Conservation (phyloP, 192 early-diverging fungal genomes). For the Coemansia biformis region DNA sequence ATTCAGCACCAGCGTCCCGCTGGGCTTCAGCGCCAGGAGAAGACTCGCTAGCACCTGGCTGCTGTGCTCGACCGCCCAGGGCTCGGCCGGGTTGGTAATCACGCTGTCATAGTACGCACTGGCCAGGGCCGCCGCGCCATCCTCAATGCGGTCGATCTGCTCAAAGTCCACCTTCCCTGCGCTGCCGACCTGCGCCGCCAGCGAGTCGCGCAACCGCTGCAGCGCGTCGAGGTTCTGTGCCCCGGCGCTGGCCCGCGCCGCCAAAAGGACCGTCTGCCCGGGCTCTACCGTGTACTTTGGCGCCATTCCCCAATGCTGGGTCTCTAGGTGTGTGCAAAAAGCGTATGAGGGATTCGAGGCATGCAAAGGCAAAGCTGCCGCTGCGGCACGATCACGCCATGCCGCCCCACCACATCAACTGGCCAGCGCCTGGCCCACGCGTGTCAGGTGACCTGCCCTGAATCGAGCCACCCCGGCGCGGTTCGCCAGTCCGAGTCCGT, state of each 20-base stretch:
- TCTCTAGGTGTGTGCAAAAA: neutral
- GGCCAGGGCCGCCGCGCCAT: conserved; percentile 52
- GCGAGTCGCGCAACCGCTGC: conserved; percentile 46
- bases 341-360: too few species aligned
- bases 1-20: conserved; percentile 58
- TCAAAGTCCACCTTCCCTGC: conserved; percentile 73
- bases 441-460: too few species aligned
- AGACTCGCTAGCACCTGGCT: conserved; percentile 56
- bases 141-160: conserved; percentile 71
- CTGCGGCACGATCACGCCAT: too few species aligned
- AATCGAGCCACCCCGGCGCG: too few species aligned
- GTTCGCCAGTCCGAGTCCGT: too few species aligned
- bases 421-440: too few species aligned
- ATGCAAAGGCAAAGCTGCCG: too few species aligned
- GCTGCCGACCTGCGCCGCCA: conserved; percentile 52
- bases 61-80: conserved; percentile 61
- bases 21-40: conserved; percentile 59
- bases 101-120: conserved; percentile 58
- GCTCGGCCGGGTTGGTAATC: conserved; percentile 54
- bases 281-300: conserved; percentile 12
- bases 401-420: too few species aligned
- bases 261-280: conserved; percentile 36
- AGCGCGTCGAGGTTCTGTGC: conserved; percentile 27
- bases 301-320: neutral
- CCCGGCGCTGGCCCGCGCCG: conserved; percentile 26